Conservation (phyloP, 805 yeast species). For the Candida sphagnicola region DNA sequence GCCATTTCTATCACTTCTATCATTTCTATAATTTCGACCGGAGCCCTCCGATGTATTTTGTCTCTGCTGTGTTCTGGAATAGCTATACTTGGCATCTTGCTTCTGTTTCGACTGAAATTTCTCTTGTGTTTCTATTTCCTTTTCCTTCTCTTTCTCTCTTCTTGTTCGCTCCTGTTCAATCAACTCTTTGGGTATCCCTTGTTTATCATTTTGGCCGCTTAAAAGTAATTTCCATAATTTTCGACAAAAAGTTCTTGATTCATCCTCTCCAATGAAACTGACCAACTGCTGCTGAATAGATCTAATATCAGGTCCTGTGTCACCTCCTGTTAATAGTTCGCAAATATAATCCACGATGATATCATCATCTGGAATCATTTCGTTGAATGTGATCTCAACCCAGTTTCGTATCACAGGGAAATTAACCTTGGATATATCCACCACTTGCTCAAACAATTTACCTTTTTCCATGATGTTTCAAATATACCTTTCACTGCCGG, state of each 20-base stretch:
- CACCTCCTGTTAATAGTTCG: constrained; percentile 37
- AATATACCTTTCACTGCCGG: too few species aligned
- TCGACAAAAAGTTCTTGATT: constrained; percentile 35
- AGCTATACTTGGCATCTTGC: too few species aligned
- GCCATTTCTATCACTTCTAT: too few species aligned
- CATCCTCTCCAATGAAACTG: constrained; percentile 43
- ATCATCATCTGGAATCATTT: constrained; percentile 48
- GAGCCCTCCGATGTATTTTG: too few species aligned
- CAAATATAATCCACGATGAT: constrained; percentile 42
- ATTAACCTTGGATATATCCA: constrained; percentile 36
- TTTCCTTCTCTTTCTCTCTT: constrained; percentile 6
- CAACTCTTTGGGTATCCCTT: constrained; percentile 40
- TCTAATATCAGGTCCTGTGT: constrained; percentile 31
- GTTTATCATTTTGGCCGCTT: constrained; percentile 39
- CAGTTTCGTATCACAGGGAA: constrained; percentile 35
- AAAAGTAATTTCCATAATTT: constrained; percentile 43
- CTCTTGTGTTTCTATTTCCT: constrained; percentile 2
- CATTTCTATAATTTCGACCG: too few species aligned
- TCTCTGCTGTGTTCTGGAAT: too few species aligned
- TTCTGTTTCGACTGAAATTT: too few species aligned
- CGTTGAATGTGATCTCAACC: constrained; percentile 30
- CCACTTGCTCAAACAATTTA: neutral
- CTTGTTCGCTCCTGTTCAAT: constrained; percentile 7
- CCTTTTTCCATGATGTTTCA: neutral
- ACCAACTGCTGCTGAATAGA: constrained; percentile 39